phyloP scores from a whole-genome alignment of 2,329 filamentous ascomycete species.

The Sarocladiaceae sp. region DNA sequence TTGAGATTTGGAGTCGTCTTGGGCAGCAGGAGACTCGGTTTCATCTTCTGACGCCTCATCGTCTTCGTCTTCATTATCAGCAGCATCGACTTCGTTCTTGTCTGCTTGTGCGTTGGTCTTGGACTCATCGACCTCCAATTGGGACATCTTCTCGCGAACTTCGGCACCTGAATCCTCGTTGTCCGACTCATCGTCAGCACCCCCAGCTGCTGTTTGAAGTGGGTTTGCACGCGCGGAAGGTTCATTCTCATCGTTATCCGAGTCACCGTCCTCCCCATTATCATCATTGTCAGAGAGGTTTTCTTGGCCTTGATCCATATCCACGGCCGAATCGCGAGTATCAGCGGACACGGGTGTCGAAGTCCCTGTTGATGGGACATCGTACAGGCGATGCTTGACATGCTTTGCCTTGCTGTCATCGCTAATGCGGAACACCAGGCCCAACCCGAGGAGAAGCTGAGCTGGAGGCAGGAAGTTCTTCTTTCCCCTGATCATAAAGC shows the following conservation, averaged over 20 bases:
- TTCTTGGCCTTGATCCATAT: conserved; percentile 15
- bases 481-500: conserved; percentile 76
- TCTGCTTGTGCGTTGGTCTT: background rate
- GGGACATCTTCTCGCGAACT: conserved; percentile 19
- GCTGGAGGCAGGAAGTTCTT: conserved; percentile 91
- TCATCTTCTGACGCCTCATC: conserved; percentile 13
- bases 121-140: conserved; percentile 16
- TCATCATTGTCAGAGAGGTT: conserved; percentile 18
- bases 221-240: conserved; percentile 31
- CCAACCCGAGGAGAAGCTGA: conserved; percentile 83
- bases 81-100: conserved; percentile 19
- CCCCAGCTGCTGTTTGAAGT: conserved; percentile 24
- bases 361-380: conserved; percentile 12
- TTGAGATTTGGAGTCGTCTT: conserved; percentile 19
- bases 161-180: conserved; percentile 20
- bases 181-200: conserved; percentile 17
- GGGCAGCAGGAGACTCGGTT: background rate
- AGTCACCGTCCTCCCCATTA: conserved; percentile 20
- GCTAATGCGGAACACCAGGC: conserved; percentile 81
- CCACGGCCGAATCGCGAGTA: background rate
- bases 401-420: conserved; percentile 82
- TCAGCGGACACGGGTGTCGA: background rate
- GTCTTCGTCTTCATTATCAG: conserved; percentile 31
- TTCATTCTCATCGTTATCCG: conserved; percentile 26
- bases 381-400: conserved; percentile 56